These are phyloP conservation scores for Trametes sanguinea DNA, from an alignment of 768 basidiomycete species.

Conservation along the genomic window DNA sequence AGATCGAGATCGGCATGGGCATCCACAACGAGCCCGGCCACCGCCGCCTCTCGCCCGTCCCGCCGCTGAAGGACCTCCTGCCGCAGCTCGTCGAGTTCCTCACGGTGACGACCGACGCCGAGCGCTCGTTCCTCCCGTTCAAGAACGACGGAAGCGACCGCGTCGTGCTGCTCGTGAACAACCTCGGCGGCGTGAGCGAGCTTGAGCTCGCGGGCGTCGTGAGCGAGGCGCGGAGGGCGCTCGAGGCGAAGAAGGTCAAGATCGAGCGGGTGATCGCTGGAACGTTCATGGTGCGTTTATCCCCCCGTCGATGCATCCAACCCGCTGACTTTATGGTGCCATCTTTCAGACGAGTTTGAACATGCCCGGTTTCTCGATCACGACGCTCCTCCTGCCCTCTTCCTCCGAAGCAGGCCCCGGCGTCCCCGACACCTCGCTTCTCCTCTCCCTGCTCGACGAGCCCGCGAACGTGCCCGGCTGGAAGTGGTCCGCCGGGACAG, in stretches of 20 bases:
- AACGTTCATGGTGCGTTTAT: conserved; percentile 74
- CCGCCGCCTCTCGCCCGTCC: conserved; percentile 66
- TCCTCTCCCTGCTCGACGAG: conserved; percentile 68
- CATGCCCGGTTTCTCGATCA: conserved; percentile 91
- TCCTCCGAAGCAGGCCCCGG: conserved; percentile 42
- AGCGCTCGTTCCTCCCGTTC: conserved; percentile 78
- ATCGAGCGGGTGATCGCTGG: conserved; percentile 71
- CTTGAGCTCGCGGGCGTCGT: conserved; percentile 77
- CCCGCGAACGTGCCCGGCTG: conserved; percentile 75
- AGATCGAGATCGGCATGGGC: conserved; percentile 89
- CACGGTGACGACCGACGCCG: conserved; percentile 70
- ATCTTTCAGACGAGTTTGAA: conserved; percentile 75
- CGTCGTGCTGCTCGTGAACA: conserved; percentile 83
- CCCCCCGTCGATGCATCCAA: too few relatives aligned
- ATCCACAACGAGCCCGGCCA: conserved; percentile 90
- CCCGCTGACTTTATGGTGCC: too few relatives aligned
- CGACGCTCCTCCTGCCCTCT: conserved; percentile 73
- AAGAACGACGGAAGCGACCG: conserved; percentile 60
- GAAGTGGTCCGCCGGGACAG: conserved; percentile 66
- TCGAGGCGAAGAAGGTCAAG: conserved; percentile 57
- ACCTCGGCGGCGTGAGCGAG: conserved; percentile 83
- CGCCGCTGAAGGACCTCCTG: conserved; percentile 69
- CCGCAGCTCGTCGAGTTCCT: conserved; percentile 70
- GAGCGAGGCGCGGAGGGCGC: conserved; percentile 55
- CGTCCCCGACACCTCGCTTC: conserved; percentile 41